phyloP scores from a whole-genome alignment of 805 yeast genomes.

The Kodamaea nitidulidarum region DNA sequence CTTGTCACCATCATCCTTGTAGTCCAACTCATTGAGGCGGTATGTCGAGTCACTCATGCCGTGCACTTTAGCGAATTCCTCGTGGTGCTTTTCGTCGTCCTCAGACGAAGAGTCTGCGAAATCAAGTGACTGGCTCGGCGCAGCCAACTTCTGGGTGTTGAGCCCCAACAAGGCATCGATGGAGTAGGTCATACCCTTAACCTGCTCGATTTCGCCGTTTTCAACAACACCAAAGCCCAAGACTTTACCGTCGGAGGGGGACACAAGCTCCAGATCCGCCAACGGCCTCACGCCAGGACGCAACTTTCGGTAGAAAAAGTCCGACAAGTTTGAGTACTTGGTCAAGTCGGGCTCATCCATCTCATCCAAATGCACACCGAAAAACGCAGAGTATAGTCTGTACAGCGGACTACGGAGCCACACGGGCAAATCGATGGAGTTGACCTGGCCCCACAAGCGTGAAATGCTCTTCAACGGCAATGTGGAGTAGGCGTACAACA shows the following conservation, averaged over 20 bases:
- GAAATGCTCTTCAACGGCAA: slow-evolving; percentile 89
- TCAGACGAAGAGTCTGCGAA: slow-evolving; percentile 37
- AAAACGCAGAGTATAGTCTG: slow-evolving; percentile 67
- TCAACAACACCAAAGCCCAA: slow-evolving; percentile 77
- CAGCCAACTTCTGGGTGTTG: slow-evolving; percentile 44
- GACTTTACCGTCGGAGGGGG: slow-evolving; percentile 93
- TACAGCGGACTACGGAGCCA: slow-evolving; percentile 86
- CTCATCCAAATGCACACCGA: slow-evolving; percentile 88
- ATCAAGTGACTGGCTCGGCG: slow-evolving; percentile 48
- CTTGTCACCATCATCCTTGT: slow-evolving; percentile 68
- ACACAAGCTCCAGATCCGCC: slow-evolving; percentile 59
- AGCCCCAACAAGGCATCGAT: slow-evolving; percentile 83
- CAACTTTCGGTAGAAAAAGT: slow-evolving; percentile 83
- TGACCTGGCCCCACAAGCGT: slow-evolving; percentile 91
- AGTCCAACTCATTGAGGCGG: slow-evolving; percentile 46
- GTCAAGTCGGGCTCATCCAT: slow-evolving; percentile 77
- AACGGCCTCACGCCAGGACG: slow-evolving; percentile 78
- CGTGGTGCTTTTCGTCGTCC: slow-evolving; percentile 48
- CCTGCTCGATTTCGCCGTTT: slow-evolving; percentile 90
- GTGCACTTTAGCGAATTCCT: slow-evolving; percentile 72
- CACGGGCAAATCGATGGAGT: slow-evolving; percentile 75
- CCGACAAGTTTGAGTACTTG: slow-evolving; percentile 75
- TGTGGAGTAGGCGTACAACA: slow-evolving; percentile 81
- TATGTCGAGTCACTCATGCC: slow-evolving; percentile 51
- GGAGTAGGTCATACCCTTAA: slow-evolving; percentile 92